Base-by-base conservation (phyloP, 352 stramenopile genomes). In the Pythium myriotylum region DNA sequence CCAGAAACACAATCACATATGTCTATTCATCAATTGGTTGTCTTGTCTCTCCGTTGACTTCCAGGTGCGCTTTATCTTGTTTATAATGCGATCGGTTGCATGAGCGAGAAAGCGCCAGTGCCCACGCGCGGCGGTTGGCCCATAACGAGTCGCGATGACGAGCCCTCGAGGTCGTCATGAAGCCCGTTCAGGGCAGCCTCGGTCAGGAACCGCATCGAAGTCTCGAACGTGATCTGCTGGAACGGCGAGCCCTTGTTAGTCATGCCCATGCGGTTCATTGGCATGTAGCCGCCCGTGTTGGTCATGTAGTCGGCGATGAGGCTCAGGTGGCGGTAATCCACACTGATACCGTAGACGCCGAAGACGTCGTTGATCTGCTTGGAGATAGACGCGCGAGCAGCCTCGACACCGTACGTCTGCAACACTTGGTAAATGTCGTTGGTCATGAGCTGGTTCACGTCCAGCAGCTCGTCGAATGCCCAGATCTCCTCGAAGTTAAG, bases 281-380 rank as follows among this genome's bases (percentile, higher is more conserved):
- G 81, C 82, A 96, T 98, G 84, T 98, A 98, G 58, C 87, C 95
- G 40, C 98, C 98, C 67, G 97, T 79, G 69, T 94, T 94, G 2
- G 97, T 99, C 97, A 99, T 99, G 81, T 99, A 99, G 81, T 99
- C 98, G 59, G 97, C 97, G 70, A 99, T 96, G 49, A 99, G 83
- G 35, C 89, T 97, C 62, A 99, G 74, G 83, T 99, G 98, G 65
- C 97, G 90, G 41, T 93, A 89, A 74, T 99, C 97, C 13, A 99
- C 97, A 55, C 84, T 92, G 78, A 99, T 99, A 68, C 97, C 97
- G 81, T 99, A 99, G 1, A 99, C 97, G 47, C 95, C 97, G 74
- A 99, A 99, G 12, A 99, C 98, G 53, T 95, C 86, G 45, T 91
- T 96, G 68, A 99, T 99, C 84, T 99, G 97, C 59, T 98, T 94